A percentile compares a stretch with the other conserved stretches of the same genome.
Conservation (phyloP, 768 basidiomycete genomes). For the Calocybe gangraenosa region DNA sequence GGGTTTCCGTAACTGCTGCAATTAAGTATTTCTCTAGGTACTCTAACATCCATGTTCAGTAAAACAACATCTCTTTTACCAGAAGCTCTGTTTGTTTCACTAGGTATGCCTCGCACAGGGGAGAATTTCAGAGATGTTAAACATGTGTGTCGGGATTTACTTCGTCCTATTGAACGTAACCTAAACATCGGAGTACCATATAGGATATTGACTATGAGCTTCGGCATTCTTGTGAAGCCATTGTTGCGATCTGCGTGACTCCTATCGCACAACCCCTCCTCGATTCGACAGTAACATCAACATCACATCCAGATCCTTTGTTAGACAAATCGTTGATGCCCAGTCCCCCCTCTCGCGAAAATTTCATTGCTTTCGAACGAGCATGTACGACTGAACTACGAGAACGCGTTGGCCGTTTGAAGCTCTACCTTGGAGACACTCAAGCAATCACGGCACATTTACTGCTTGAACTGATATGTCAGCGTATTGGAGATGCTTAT, state of each 20-base stretch:
- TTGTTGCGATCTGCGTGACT: conserved; percentile 62
- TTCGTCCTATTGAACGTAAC: background rate
- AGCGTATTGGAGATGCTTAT: conserved; percentile 73
- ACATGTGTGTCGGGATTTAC: conserved; percentile 42
- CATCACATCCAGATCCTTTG: conserved; percentile 22
- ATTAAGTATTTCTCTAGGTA: conserved; percentile 33
- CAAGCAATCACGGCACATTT: conserved; percentile 79
- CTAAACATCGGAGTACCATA: background rate
- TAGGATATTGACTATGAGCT: conserved; percentile 87
- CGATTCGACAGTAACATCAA: conserved; percentile 37
- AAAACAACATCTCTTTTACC: conserved; percentile 60
- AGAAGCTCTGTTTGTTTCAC: conserved; percentile 63
- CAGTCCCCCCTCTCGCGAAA: conserved; percentile 45
- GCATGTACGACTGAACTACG: conserved; percentile 54
- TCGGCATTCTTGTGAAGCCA: conserved; percentile 78
- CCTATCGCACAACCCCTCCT: conserved; percentile 57
- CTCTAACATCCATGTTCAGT: conserved; percentile 55
- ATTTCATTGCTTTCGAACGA: conserved; percentile 47
- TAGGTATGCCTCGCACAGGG: conserved; percentile 58
- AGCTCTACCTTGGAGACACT: conserved; percentile 77
- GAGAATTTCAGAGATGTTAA: conserved; percentile 70
- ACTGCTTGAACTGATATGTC: conserved; percentile 71
- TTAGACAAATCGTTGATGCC: conserved; percentile 43
- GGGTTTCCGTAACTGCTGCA: too few species aligned
- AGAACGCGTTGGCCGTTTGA: conserved; percentile 52